Percentiles rank a stretch among this genome's conserved stretches.
Evolutionary conservation across 345 rosid genomes (phyloP).

Genomic region (Salix caprea): DNA sequence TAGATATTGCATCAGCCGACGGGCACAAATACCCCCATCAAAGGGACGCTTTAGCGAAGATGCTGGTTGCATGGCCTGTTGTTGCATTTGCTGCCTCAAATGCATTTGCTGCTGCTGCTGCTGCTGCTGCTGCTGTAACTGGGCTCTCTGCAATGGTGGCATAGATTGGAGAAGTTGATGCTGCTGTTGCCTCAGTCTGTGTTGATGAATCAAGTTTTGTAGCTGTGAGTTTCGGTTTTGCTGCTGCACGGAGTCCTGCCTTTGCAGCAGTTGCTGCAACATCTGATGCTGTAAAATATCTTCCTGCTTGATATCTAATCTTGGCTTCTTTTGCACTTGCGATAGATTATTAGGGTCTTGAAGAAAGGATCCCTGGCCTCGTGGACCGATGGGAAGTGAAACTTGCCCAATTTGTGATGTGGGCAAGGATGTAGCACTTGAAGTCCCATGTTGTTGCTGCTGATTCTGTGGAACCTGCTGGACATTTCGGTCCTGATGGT

Average conservation of each 20-base stretch:
- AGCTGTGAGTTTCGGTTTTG: constrained; percentile 70
- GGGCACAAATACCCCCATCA: constrained; percentile 84
- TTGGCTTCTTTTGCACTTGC: constrained; percentile 72
- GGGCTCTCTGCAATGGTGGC: constrained; percentile 79
- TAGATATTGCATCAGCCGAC: constrained; percentile 91
- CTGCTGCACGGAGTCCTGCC: constrained; percentile 72
- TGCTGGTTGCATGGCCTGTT: constrained; percentile 67
- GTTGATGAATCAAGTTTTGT: constrained; percentile 70
- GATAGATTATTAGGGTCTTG: constrained; percentile 66
- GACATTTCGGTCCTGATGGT: constrained; percentile 61
- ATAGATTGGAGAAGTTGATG: constrained; percentile 72
- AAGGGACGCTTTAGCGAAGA: constrained; percentile 48
- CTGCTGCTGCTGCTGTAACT: constrained; percentile 88
- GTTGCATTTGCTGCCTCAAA: constrained; percentile 74
- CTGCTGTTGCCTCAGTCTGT: constrained; percentile 53
- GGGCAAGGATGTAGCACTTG: constrained; percentile 70
- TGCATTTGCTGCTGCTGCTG: constrained; percentile 69
- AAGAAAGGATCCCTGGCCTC: constrained; percentile 58
- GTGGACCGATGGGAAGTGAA: constrained; percentile 55
- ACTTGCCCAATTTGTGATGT: constrained; percentile 58
- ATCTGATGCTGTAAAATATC: constrained; percentile 83
- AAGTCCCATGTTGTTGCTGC: constrained; percentile 63
- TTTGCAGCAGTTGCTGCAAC: constrained; percentile 75
- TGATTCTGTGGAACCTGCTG: constrained; percentile 55
- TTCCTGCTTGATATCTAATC: constrained; percentile 83